A percentile compares a stretch with the other conserved stretches of the same genome.
These are phyloP conservation scores for Xerocomellus amylosporus DNA, from an alignment of 768 basidiomycete genomes.

Conservation along the genomic window DNA sequence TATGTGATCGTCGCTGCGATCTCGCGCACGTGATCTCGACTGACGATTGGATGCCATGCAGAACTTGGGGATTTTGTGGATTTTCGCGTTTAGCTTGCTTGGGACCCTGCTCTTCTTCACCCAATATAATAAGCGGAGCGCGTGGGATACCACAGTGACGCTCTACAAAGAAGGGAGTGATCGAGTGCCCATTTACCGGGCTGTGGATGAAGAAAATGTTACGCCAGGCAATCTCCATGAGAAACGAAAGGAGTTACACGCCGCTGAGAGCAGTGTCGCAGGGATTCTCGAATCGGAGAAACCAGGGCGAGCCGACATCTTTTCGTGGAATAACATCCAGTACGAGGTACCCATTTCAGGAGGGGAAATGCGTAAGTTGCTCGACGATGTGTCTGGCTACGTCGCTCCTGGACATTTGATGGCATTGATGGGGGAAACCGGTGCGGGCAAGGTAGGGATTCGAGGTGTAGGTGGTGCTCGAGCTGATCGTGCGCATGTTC, in stretches of 20 bases:
- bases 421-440: slow-evolving; percentile 48
- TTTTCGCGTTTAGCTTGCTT: slow-evolving; percentile 42
- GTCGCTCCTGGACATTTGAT: slow-evolving; percentile 50
- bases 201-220: slow-evolving; percentile 19
- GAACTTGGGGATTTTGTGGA: slow-evolving; percentile 45
- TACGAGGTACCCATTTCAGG: slow-evolving; percentile 55
- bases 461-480: not conserved
- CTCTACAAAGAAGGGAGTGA: slow-evolving; percentile 18
- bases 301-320: slow-evolving; percentile 45
- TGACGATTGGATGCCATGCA: slow-evolving; percentile 5
- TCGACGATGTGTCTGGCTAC: slow-evolving; percentile 48
- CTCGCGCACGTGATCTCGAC: not conserved
- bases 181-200: not conserved
- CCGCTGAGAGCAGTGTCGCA: not conserved
- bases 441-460: slow-evolving; percentile 30
- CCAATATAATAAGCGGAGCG: slow-evolving; percentile 30
- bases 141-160: slow-evolving; percentile 32
- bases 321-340: slow-evolving; percentile 73
- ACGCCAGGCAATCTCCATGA: not conserved
- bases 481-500: not conserved
- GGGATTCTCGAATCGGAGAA: slow-evolving; percentile 13
- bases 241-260: not conserved
- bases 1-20: slow-evolving; percentile 25
- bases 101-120: slow-evolving; percentile 36
- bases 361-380: slow-evolving; percentile 39